These are phyloP conservation scores for Hortaea sp. DNA, from an alignment of 2,329 filamentous ascomycete genomes.

Conservation along the genomic window DNA sequence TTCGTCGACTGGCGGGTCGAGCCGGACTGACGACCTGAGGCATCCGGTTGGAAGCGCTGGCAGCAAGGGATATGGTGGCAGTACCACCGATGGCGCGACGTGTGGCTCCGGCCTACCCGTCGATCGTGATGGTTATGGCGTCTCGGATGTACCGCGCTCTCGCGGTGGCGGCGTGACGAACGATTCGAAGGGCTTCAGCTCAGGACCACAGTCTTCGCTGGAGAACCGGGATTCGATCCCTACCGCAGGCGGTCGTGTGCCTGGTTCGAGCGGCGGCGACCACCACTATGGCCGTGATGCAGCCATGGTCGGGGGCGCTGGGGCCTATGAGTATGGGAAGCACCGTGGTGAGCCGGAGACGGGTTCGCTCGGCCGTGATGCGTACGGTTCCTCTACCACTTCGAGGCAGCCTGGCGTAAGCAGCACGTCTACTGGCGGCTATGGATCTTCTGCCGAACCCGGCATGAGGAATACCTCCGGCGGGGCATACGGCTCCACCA, in stretches of 20 bases:
- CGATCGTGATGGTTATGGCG: neutral
- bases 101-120: neutral
- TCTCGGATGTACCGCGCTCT: neutral
- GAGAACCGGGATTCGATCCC: slow-evolving; percentile 18
- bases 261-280: slow-evolving; percentile 6
- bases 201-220: neutral
- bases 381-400: neutral
- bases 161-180: neutral
- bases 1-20: too few species aligned
- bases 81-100: neutral
- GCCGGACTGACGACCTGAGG: neutral
- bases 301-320: slow-evolving; percentile 14
- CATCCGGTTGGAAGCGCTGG: neutral
- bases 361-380: neutral
- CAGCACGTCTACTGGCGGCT: slow-evolving; percentile 1
- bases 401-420: neutral
- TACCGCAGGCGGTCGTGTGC: slow-evolving; percentile 18
- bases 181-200: slow-evolving; percentile 7
- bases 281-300: slow-evolving; percentile 20
- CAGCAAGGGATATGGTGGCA: neutral
- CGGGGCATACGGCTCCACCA: slow-evolving; percentile 18
- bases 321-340: slow-evolving; percentile 20
- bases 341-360: neutral
- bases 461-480: slow-evolving; percentile 15
- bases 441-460: slow-evolving; percentile 19